A percentile compares a stretch with the other conserved stretches of the same genome.
Evolutionary conservation across 768 basidiomycete species (phyloP).

Genomic region (Mycena galericulata): DNA sequence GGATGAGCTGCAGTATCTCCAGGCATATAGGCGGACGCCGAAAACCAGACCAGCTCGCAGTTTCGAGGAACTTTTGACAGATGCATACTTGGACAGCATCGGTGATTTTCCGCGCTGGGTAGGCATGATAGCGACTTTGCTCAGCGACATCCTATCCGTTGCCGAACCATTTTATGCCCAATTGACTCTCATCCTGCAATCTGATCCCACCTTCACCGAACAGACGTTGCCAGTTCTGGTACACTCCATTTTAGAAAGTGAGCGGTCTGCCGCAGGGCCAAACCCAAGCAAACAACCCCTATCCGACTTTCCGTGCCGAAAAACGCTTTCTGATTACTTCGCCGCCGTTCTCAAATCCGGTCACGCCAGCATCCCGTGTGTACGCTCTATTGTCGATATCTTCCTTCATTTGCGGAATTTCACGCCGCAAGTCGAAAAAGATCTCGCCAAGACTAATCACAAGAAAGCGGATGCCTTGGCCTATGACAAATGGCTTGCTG

Average conservation of each 20-base stretch:
- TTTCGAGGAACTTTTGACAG: conserved; percentile 53
- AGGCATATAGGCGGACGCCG: conserved; percentile 54
- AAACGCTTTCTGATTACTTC: conserved; percentile 68
- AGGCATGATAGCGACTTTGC: conserved; percentile 61
- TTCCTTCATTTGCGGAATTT: conserved; percentile 87
- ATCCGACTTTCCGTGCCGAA: conserved; percentile 43
- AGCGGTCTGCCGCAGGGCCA: conserved; percentile 33
- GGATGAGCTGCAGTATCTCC: conserved; percentile 62
- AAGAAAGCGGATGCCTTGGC: conserved; percentile 52
- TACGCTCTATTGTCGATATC: conserved; percentile 76
- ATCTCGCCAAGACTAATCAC: conserved; percentile 42
- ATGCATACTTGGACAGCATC: conserved; percentile 53
- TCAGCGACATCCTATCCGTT: conserved; percentile 69
- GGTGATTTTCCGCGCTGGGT: conserved; percentile 75
- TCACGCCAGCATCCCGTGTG: conserved; percentile 53
- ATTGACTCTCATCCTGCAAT: conserved; percentile 67
- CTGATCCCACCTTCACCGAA: conserved; percentile 70
- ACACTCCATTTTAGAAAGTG: conserved; percentile 67
- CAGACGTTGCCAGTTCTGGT: conserved; percentile 81
- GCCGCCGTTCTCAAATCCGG: conserved; percentile 59
- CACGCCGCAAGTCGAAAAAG: conserved; percentile 49
- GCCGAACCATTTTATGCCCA: conserved; percentile 76
- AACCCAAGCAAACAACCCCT: conserved; percentile 28
- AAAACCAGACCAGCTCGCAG: conserved; percentile 45
- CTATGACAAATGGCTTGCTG: conserved; percentile 83